phyloP scores from a whole-genome alignment of 257 asterid genomes.

The Forsythia viridissima region DNA sequence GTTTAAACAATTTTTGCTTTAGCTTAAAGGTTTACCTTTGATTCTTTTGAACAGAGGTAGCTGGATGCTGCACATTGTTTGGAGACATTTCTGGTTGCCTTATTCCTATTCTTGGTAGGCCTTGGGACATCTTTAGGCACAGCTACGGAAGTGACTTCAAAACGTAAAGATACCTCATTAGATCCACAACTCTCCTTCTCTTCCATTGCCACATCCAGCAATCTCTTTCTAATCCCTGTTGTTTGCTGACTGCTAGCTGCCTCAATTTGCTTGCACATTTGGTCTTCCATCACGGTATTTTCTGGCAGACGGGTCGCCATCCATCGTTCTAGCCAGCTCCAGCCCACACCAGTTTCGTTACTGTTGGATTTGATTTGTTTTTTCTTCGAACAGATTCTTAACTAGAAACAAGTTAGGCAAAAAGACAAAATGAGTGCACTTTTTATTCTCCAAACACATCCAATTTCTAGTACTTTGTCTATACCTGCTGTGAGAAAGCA shows the following conservation, averaged over 20 bases:
- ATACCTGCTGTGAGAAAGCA: constrained; percentile 65
- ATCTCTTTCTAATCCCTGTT: constrained; percentile 25
- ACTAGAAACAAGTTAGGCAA: constrained; percentile 22
- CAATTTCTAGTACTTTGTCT: not conserved
- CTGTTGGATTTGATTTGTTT: constrained; percentile 27
- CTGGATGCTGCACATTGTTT: constrained; percentile 30
- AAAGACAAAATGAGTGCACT: not conserved
- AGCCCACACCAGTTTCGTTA: constrained; percentile 39
- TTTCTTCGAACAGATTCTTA: constrained; percentile 53
- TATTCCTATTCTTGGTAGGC: constrained; percentile 27
- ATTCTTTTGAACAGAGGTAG: constrained; percentile 30
- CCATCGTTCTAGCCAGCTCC: constrained; percentile 69
- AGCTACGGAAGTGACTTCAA: constrained; percentile 20
- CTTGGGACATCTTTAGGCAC: constrained; percentile 26
- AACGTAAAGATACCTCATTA: constrained; percentile 42
- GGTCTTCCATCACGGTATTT: constrained; percentile 15
- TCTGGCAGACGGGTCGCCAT: constrained; percentile 62
- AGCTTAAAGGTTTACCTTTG: constrained; percentile 28
- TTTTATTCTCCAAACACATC: not conserved
- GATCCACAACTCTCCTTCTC: constrained; percentile 64
- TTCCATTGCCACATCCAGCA: constrained; percentile 34
- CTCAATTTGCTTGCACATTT: not conserved
- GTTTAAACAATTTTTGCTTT: too few relatives aligned
- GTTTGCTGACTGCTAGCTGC: not conserved
- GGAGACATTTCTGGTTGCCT: constrained; percentile 26